Conservation (phyloP, 2,329 filamentous ascomycete species). For the Trichoderma oligosporum region DNA sequence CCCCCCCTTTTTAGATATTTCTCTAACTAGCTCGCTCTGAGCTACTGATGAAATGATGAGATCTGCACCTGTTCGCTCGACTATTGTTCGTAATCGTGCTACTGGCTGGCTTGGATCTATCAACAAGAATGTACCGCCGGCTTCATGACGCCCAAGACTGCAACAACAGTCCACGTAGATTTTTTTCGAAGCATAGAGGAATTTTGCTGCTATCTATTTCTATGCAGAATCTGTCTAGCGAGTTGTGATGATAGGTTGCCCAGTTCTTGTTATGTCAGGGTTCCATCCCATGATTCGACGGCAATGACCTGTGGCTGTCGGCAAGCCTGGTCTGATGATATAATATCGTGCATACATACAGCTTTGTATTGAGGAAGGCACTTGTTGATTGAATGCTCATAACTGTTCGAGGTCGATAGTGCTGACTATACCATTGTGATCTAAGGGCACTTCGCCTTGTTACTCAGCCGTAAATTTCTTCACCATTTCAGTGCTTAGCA, state of each 20-base stretch:
- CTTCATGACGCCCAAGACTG: conserved; percentile 45
- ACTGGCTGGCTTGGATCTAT: conserved; percentile 47
- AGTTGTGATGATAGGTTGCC: conserved; percentile 41
- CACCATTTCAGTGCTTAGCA: background rate
- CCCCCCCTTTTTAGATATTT: conserved; percentile 34
- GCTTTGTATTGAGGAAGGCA: conserved; percentile 39
- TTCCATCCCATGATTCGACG: conserved; percentile 50
- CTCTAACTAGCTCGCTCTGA: conserved; percentile 37
- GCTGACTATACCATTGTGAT: background rate
- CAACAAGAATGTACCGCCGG: conserved; percentile 46
- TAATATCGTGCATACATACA: conserved; percentile 50
- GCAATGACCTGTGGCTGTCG: conserved; percentile 39
- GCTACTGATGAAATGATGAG: conserved; percentile 40
- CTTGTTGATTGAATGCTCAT: conserved; percentile 44
- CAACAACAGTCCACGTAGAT: conserved; percentile 44
- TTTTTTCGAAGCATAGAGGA: conserved; percentile 53
- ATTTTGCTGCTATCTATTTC: conserved; percentile 42
- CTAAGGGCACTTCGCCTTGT: background rate
- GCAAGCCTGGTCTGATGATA: conserved; percentile 39
- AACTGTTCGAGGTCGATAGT: conserved; percentile 36
- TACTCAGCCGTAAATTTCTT: background rate
- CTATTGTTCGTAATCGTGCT: conserved; percentile 42
- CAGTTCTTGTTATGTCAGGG: conserved; percentile 44
- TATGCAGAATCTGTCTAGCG: conserved; percentile 37
- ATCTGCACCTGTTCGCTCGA: conserved; percentile 40